Base-by-base conservation (phyloP, 73 alveolate species). In the Vitrella brassicaformis region DNA sequence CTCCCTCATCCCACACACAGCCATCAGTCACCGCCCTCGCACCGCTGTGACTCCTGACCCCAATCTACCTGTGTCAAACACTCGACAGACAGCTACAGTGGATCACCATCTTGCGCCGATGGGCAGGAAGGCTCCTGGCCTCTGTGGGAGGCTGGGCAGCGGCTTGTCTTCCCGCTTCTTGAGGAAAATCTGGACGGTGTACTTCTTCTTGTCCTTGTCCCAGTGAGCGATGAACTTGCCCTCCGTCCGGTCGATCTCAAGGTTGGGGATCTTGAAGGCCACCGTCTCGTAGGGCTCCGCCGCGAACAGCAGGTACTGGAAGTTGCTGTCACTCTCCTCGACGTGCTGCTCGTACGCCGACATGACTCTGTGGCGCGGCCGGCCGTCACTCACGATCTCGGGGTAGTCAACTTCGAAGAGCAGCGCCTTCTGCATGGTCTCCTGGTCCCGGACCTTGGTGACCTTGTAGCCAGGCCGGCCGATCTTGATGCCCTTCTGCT, bases 381-480 rank as follows among this genome's bases (percentile, higher is more conserved):
- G 79, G 70, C 74, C 75, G 47, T 76, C 68, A 8, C 74, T 80
- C 28, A 82, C 87, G 39, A 86, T 90, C 84, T 95, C 96, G 10
- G 98, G 98, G 85, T 94, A 97, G 73, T 93, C 98, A 66, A 97
- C 82, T 87, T 94, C 99, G 80, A 97, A 97, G 66, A 93, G 86
- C 72, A 97, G 85, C 19, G 95, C 93, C 87, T 94, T 94, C 89
- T 93, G 93, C 70, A 90, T 91, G 26, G 94, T 88, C 77, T 88
- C 91, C 18, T 95, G 98, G 78, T 97, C 99, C 67, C 92, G 87
- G 64, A 19, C 75, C 85, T 96, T 93, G 66, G 92, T 87, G 47
- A 95, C 98, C 78, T 94, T 86, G 86, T 97, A 97, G 28, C 99
- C 99, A n/a, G 99, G 99, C 72, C 98, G 68, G 8, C 99, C 99